Evolutionary conservation across 1,139 yeast species (phyloP), one percentile per base, ranked within the genome.

Genomic region (Zygosaccharomyces sapae): DNA sequence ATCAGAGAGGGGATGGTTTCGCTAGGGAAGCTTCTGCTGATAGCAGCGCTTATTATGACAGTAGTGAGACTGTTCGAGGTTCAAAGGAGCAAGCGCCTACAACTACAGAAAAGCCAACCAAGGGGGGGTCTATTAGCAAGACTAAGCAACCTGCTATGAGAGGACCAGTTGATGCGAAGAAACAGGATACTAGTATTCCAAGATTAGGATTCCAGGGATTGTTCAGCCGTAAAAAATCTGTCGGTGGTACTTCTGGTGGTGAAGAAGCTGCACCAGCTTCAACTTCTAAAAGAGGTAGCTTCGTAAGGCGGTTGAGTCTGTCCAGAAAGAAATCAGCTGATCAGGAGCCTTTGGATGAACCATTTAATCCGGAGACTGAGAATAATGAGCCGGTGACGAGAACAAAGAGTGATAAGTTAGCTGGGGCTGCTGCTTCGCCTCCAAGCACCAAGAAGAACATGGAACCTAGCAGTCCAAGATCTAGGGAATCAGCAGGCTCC

Each of bases 41-140:
- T 37, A 25, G 40, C 20, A 37, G 40, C 31, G 19, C 27, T 25
- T 37, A 37, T 37, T 37, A 37, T 25, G 40, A 37, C 19, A 37
- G 40, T 25, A 37, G 40, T 37, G 40, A 37, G 19, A 20, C 18
- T 37, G 40, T 30, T 37, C 40, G 31, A 37, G 20, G 22, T 12
- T 20, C 40, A 12, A 19, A 37, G 20, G 31, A 37, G 19, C 40
- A 37, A n/a, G 12, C 31, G 31, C n/a, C 31, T 27, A 24, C 40
- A 37, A 30, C n/a, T 24, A 19, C 31, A 24, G 40, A 37, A 25
- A n/a, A 18, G 13, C 5, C 40, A n/a, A 12, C 40, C 40, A 13
- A 30, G 27, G 29, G 12, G 18, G 5, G 18, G 12, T 24, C 40
- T 22, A 30, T 25, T 37, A 30, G 40, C 40, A 37, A 24, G 31